Base-by-base conservation (phyloP, 176 grass and related monocot genomes). In the Microstegium vimineum region DNA sequence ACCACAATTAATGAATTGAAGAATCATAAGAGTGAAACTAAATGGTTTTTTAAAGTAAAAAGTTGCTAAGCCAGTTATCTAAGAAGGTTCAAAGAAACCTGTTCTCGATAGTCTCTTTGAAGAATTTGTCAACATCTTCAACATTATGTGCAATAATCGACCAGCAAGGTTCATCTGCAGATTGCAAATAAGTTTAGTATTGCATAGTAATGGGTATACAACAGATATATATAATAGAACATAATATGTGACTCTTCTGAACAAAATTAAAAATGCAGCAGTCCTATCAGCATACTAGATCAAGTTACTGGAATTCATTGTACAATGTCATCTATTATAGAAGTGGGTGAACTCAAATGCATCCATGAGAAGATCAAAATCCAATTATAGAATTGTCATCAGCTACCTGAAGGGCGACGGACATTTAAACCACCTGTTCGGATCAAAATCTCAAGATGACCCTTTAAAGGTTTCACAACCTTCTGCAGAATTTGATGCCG, bases 101-200 rank as follows among this genome's bases (percentile, higher is more conserved):
- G 79, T 98, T 98, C 12, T 98, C 92, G 41, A 98, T 78, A 43
- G 90, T 98, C 22, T 91, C 88, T 85, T 98, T 98, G 82, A 98
- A 98, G 68, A 98, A 98, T 41, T 86, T 94, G 76, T 98, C 92
- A 6, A 98, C 78, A 57, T 98, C 95, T 88, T 98, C 95, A 80
- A 93, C 40, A 66, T 12, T 98, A 37, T 43, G 71, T 76, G 84
- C 90, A 89, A 91, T 60, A 80, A 88, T 89, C 7, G 95, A 98
- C 95, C 95, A 98, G 47, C 90, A 94, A 38, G 92, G 92, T 89
- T 91, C 88, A 63, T 91, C 95, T 98, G 71, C 89, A 91, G 86
- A 32, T 79, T 83, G 64, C 56, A 86, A 69, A 76, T 20, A 72
- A 63, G 67, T 22, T 23, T 22, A 81, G 6, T 69, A 34, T 84